Conservation (phyloP, 2,329 filamentous ascomycete genomes). For the Cladophialophora psammophila region DNA sequence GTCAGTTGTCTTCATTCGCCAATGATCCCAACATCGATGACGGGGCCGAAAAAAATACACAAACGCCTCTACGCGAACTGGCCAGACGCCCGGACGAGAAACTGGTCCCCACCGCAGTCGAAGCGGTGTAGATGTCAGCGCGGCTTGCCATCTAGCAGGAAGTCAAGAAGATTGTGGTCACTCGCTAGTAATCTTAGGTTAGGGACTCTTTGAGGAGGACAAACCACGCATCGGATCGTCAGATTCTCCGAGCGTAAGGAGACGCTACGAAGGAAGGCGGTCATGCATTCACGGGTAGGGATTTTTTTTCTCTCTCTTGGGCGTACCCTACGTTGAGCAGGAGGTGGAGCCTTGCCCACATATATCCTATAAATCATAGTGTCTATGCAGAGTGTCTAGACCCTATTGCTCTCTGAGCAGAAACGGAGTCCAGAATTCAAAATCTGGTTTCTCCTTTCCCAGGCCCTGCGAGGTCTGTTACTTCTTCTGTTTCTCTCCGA, state of each 20-base stretch:
- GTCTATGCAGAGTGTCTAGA: background rate
- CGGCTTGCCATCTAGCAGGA: background rate
- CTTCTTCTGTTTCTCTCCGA: background rate
- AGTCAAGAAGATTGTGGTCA: background rate
- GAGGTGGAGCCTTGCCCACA: background rate
- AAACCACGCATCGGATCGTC: background rate
- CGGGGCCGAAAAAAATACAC: background rate
- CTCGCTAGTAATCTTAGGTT: background rate
- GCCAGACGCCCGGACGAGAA: background rate
- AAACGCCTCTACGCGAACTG: background rate
- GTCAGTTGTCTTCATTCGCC: background rate
- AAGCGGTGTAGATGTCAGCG: background rate
- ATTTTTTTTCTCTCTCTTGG: background rate
- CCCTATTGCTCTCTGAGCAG: slow-evolving; percentile 2
- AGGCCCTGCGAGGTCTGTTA: background rate
- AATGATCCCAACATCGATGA: background rate
- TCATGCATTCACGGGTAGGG: background rate
- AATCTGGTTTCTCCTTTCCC: background rate
- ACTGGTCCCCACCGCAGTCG: background rate
- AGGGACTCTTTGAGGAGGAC: background rate
- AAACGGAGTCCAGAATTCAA: background rate
- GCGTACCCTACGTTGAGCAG: background rate
- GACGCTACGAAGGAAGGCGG: background rate
- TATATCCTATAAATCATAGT: background rate
- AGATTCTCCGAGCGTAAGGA: background rate